A percentile compares a stretch with the other conserved stretches of the same genome.
These are phyloP conservation scores for Phytopythium boreale DNA, from an alignment of 352 stramenopile species.

Conservation along the genomic window DNA sequence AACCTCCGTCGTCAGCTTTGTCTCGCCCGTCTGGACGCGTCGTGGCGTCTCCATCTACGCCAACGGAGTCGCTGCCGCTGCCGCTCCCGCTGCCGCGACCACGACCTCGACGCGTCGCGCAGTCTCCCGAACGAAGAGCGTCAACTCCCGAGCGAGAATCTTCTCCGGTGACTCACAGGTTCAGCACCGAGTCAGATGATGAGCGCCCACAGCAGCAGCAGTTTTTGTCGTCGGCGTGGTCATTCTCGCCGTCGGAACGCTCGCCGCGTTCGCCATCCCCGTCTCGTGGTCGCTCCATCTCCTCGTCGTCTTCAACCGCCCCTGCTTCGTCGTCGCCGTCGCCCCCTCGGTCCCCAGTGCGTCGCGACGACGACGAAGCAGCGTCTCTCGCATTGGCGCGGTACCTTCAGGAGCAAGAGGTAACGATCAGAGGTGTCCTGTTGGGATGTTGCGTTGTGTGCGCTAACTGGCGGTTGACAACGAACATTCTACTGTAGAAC, in stretches of 20 bases:
- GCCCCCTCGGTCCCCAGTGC: conserved; percentile 14
- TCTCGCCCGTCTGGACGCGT: not conserved
- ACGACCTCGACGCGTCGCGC: not conserved
- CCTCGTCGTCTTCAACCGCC: conserved; percentile 16
- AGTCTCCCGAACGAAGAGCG: not conserved
- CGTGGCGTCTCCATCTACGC: not conserved
- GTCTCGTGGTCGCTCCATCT: not conserved
- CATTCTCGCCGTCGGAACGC: not conserved
- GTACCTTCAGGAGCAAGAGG: conserved; percentile 75
- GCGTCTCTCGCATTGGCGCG: conserved; percentile 62
- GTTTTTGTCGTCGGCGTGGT: not conserved
- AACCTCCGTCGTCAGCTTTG: not conserved
- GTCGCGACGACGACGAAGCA: conserved; percentile 40
- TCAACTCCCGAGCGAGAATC: not conserved
- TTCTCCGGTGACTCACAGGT: not conserved
- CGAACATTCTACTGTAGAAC: conserved; percentile 32
- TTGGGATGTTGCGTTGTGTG: not conserved
- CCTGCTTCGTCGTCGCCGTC: conserved; percentile 19
- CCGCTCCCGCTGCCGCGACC: not conserved
- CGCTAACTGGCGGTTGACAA: not conserved
- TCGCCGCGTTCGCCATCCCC: not conserved
- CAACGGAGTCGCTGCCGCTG: not conserved
- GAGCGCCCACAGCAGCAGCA: not conserved
- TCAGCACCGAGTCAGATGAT: not conserved
- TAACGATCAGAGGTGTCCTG: conserved; percentile 6